phyloP scores from a whole-genome alignment of 495 filamentous ascomycete genomes.

The Pyrenula massariospora region DNA sequence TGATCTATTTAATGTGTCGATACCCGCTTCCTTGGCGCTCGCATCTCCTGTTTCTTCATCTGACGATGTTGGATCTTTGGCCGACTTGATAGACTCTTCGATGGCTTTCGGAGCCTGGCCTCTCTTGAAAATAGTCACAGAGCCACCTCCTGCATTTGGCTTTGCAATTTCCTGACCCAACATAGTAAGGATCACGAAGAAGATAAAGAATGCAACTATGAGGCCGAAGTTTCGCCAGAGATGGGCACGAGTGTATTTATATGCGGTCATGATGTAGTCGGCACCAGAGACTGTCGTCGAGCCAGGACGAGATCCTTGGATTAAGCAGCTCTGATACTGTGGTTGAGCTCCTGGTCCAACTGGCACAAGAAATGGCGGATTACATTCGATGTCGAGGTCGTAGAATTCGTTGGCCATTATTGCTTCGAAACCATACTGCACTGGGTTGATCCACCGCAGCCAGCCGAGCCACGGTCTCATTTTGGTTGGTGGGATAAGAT shows the following conservation, averaged over 20 bases:
- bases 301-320: conserved; percentile 42
- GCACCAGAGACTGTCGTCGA: conserved; percentile 37
- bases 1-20: conserved; percentile 15
- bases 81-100: conserved; percentile 24
- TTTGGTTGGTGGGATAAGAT: conserved; percentile 55
- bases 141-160: conserved; percentile 58
- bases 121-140: conserved; percentile 57
- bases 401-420: conserved; percentile 51
- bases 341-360: conserved; percentile 44
- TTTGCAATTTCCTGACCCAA: conserved; percentile 59
- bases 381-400: conserved; percentile 32
- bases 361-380: conserved; percentile 46
- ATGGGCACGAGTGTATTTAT: conserved; percentile 41
- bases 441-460: conserved; percentile 65
- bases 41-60: conserved; percentile 37
- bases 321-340: conserved; percentile 47
- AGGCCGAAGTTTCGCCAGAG: conserved; percentile 55
- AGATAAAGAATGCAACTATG: conserved; percentile 41
- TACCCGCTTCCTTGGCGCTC: conserved; percentile 3
- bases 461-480: conserved; percentile 79
- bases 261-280: conserved; percentile 39
- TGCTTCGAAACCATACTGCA: conserved; percentile 63
- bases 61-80: conserved; percentile 13
- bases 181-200: conserved; percentile 43
- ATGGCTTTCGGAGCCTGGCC: conserved; percentile 45